phyloP scores from a whole-genome alignment of 805 yeast genomes.

The Schizosaccharomyces pombe region DNA sequence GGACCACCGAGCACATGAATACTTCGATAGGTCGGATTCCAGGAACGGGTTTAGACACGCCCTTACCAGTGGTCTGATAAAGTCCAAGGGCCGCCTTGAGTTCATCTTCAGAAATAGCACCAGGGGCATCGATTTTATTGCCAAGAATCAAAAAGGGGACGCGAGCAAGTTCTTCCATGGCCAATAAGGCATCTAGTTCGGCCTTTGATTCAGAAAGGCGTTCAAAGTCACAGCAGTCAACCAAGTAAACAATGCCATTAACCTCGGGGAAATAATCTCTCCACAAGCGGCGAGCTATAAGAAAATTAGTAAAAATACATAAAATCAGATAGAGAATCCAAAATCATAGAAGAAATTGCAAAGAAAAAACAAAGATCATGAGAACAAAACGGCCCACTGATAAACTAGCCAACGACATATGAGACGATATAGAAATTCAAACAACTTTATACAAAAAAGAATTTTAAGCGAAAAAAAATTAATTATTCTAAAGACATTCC shows the following conservation, averaged over 20 bases:
- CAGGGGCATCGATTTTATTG: constrained; percentile 84
- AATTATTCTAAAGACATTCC: no score
- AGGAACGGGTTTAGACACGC: constrained; percentile 33
- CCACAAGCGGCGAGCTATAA: constrained; percentile 92
- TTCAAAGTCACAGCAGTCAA: constrained; percentile 90
- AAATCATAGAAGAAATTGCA: neutral
- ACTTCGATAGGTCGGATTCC: constrained; percentile 80
- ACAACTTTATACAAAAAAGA: no score
- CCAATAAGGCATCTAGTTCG: constrained; percentile 78
- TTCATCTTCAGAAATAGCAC: constrained; percentile 87
- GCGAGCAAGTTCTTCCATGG: constrained; percentile 66
- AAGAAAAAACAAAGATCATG: no score
- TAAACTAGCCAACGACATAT: no score
- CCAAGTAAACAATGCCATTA: constrained; percentile 85
- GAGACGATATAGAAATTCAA: no score
- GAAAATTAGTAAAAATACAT: neutral
- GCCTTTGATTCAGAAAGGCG: constrained; percentile 87
- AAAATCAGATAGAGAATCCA: neutral
- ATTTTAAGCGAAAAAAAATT: no score
- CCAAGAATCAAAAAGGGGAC: constrained; percentile 91
- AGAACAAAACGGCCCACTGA: no score
- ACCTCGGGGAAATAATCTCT: constrained; percentile 98
- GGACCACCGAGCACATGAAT: constrained; percentile 91
- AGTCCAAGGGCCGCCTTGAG: constrained; percentile 74
- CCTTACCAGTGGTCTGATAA: constrained; percentile 76